Conservation (phyloP, 2,329 filamentous ascomycete species). For the Pseudofabraea citricarpa region DNA sequence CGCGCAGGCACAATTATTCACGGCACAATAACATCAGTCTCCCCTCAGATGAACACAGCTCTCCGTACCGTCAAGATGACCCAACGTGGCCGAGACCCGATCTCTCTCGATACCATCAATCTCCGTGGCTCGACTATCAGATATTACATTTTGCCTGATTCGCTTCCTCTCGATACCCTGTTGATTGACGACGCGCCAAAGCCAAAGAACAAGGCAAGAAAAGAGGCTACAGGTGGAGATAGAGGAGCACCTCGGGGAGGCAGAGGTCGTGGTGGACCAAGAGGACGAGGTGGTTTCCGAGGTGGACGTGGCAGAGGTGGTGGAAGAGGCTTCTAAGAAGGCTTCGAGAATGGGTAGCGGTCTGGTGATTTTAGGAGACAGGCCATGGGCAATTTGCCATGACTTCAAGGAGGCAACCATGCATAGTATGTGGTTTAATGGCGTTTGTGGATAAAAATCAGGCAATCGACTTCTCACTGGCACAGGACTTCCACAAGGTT, state of each 20-base stretch:
- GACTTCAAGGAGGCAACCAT: not conserved
- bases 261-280: conserved; percentile 38
- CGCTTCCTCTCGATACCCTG: conserved; percentile 87
- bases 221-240: conserved; percentile 67
- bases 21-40: conserved; percentile 94
- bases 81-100: conserved; percentile 76
- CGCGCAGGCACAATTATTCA: conserved; percentile 82
- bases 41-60: conserved; percentile 97
- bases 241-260: conserved; percentile 43
- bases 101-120: conserved; percentile 91
- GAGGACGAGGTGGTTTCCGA: conserved; percentile 42
- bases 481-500: conserved; percentile 1
- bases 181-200: conserved; percentile 96
- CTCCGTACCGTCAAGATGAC: conserved; percentile 98
- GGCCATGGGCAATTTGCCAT: not conserved
- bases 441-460: conserved; percentile 20
- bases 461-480: conserved; percentile 10
- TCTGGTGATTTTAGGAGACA: not conserved
- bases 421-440: conserved; percentile 7
- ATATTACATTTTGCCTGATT: conserved; percentile 95
- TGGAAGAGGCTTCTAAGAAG: conserved; percentile 31
- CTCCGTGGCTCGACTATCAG: conserved; percentile 93
- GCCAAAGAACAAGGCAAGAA: conserved; percentile 99
- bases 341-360: not conserved
- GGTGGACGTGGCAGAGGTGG: conserved; percentile 48